Conservation (phyloP, 1,284 basidiomycete genomes). For the Sporisorium graminicola region DNA sequence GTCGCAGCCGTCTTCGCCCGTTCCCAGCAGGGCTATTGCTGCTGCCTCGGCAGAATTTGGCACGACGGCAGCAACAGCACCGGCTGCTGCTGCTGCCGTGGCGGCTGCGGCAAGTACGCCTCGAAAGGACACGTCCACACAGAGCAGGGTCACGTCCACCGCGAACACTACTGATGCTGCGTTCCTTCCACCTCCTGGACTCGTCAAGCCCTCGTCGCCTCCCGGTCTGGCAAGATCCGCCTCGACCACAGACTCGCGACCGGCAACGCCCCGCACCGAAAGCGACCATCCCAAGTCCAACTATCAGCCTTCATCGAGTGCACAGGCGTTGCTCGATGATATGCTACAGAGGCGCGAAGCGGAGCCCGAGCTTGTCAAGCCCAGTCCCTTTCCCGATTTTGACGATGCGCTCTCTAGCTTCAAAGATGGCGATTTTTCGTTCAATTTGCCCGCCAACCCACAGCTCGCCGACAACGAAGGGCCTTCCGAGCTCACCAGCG, state of each 20-base stretch:
- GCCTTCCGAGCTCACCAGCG: slow-evolving; percentile 38
- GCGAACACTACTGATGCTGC: slow-evolving; percentile 3
- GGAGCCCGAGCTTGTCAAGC: slow-evolving; percentile 75
- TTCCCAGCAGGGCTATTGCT: slow-evolving; percentile 45
- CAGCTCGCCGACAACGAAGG: slow-evolving; percentile 35
- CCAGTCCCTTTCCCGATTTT: slow-evolving; percentile 64
- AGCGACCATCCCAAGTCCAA: slow-evolving; percentile 72
- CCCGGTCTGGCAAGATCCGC: slow-evolving; percentile 52
- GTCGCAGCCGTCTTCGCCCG: slow-evolving; percentile 42
- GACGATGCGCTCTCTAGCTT: slow-evolving; percentile 64
- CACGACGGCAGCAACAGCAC: not conserved
- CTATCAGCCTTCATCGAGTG: slow-evolving; percentile 87
- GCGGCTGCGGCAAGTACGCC: slow-evolving; percentile 12
- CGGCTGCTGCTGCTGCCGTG: slow-evolving; percentile 4
- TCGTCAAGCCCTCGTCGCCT: slow-evolving; percentile 45
- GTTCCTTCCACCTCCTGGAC: slow-evolving; percentile 62
- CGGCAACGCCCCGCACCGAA: slow-evolving; percentile 77
- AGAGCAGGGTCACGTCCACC: slow-evolving; percentile 8
- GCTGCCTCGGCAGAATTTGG: slow-evolving; percentile 11
- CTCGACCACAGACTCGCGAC: slow-evolving; percentile 71
- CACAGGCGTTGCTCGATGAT: slow-evolving; percentile 85
- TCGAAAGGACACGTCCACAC: slow-evolving; percentile 15
- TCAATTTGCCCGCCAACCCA: slow-evolving; percentile 56
- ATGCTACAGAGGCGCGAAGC: slow-evolving; percentile 81
- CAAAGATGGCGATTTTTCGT: slow-evolving; percentile 65